These are phyloP conservation scores for Cryphonectria parasitica DNA, from an alignment of 2,329 filamentous ascomycete genomes.

Conservation along the genomic window DNA sequence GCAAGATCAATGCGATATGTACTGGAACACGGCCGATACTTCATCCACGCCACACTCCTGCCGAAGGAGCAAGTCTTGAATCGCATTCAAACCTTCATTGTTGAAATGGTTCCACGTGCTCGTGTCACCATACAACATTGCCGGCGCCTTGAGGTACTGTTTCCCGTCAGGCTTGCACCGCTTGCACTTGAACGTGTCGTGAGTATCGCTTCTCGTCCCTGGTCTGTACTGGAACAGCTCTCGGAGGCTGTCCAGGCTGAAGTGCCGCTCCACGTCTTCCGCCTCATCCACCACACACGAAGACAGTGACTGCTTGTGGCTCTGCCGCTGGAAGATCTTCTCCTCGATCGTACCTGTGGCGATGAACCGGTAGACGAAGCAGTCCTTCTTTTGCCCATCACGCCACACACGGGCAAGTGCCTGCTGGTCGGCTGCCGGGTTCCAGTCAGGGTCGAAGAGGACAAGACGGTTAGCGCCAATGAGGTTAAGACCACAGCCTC, in stretches of 20 bases:
- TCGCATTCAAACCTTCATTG: slow-evolving; percentile 76
- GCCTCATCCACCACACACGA: slow-evolving; percentile 96
- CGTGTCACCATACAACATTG: slow-evolving; percentile 96
- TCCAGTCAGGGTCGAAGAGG: slow-evolving; percentile 97
- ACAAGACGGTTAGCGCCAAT: slow-evolving; percentile 94
- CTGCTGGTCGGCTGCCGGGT: slow-evolving; percentile 96
- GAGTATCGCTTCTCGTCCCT: slow-evolving; percentile 87
- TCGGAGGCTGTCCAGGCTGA: slow-evolving; percentile 85
- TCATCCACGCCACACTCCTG: slow-evolving; percentile 80
- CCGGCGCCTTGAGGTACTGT: slow-evolving; percentile 87
- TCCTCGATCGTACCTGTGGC: slow-evolving; percentile 97
- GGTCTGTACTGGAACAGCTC: slow-evolving; percentile 93
- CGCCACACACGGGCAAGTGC: slow-evolving; percentile 97
- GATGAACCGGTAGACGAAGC: slow-evolving; percentile 99
- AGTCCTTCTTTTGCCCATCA: slow-evolving; percentile 98
- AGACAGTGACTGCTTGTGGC: slow-evolving; percentile 95
- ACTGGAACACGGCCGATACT: slow-evolving; percentile 96
- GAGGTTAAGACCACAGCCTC: slow-evolving; percentile 93
- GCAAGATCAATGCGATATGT: slow-evolving; percentile 76
- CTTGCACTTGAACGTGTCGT: slow-evolving; percentile 99
- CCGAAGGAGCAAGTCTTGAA: slow-evolving; percentile 87
- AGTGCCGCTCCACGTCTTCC: slow-evolving; percentile 96
- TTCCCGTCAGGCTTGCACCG: slow-evolving; percentile 85
- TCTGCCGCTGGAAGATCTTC: slow-evolving; percentile 98
- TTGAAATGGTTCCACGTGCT: slow-evolving; percentile 99